Base-by-base conservation (phyloP, 176 grass and related monocot species). In the Secale cereale region DNA sequence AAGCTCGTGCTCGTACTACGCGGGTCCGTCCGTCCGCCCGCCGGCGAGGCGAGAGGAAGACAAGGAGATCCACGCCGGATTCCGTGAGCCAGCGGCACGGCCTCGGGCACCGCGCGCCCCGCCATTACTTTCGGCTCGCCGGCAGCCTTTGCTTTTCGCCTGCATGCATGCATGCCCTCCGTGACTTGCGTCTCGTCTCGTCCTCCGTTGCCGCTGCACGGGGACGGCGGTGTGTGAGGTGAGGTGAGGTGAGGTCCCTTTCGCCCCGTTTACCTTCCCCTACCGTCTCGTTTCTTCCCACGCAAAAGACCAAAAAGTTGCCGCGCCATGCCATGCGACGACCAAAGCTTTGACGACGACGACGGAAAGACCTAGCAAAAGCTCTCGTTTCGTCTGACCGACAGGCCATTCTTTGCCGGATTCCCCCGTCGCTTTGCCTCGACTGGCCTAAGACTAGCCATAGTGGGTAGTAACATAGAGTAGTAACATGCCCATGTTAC, bases 51-150 rank as follows among this genome's bases (percentile, higher is more conserved):
- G 40, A 25, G 45, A 61, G 59, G 71, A 91, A 88, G 91, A 91
- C 88, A 93, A 71, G 20, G 54, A 82, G 88, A 91, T 93, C 82
- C 86, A 82, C 59, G 82, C 86, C 71, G 73, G 91, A 93, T 93
- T 93, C n/a, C n/a, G 72, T 39, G 48, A 52, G 15, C 48, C 48
- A 52, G 48, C 48, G 48, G 48, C 48, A 52, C 48, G 4, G 26
- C 76, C 46, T 88, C 79, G 86, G 66, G 81, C 85, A 79, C 77
- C 84, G 76, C 31, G 83, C 79, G 3, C 57, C 4, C 70, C 22
- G n/a, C 59, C 70, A 78, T 90, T 85, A 81, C 13, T 28, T 85
- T 87, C 43, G 7, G 15, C 41, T 83, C 71, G 78, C 20, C 43
- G 76, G 80, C 90, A 89, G 87, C 81, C 76, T 87, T 82, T 82